Evolutionary conservation across 331 rosid species (phyloP).

Genomic region (Pyracantha coccinea): DNA sequence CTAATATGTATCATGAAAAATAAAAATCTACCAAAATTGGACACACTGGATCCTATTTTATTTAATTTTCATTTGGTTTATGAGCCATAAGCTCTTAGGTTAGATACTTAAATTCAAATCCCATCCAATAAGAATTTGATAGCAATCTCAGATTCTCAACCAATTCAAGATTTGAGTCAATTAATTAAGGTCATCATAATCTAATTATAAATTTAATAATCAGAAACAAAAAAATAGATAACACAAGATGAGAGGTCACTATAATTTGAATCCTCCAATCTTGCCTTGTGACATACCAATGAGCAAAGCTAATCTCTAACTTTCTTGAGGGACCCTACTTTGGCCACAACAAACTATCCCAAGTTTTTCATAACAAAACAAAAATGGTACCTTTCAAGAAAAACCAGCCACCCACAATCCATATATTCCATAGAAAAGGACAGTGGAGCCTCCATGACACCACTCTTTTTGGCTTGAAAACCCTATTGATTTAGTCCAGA

Average conservation of each 20-base stretch:
- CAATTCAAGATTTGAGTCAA: not conserved
- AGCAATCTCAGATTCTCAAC: not conserved
- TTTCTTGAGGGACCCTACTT: constrained; percentile 15
- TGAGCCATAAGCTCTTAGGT: not conserved
- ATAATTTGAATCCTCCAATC: not conserved
- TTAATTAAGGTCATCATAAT: not conserved
- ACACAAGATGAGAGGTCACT: not conserved
- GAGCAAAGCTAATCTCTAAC: constrained; percentile 7
- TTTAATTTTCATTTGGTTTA: not conserved
- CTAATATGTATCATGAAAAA: not conserved
- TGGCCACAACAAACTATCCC: constrained; percentile 5
- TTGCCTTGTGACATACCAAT: not conserved
- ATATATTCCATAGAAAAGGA: not conserved
- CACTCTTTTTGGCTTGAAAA: not conserved
- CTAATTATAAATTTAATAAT: not conserved
- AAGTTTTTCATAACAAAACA: not conserved
- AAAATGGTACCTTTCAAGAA: not conserved
- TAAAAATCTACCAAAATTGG: not conserved
- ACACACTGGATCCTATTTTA: not conserved
- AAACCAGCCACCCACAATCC: constrained; percentile 1
- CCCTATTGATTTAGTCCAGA: no score
- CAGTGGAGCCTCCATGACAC: constrained; percentile 18
- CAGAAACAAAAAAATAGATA: not conserved
- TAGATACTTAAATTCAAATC: not conserved
- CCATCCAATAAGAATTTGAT: not conserved